A percentile compares a stretch with the other conserved stretches of the same genome.
Evolutionary conservation across 2,329 filamentous ascomycete genomes (phyloP).

Genomic region (Pezicula rhizophila): DNA sequence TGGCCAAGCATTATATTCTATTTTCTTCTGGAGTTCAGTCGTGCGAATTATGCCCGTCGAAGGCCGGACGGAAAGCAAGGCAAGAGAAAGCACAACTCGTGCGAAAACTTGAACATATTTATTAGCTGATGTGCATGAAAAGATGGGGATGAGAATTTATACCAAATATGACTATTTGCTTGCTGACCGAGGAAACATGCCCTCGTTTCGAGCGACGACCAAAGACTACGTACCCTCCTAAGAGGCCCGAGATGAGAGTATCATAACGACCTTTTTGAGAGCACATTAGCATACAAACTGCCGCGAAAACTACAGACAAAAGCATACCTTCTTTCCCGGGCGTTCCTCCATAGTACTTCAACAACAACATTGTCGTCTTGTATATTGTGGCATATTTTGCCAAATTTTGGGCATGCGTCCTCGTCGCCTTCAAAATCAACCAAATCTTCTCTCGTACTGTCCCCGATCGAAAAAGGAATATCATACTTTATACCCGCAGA

Average conservation of each 20-base stretch:
- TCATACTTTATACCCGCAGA: slow-evolving; percentile 58
- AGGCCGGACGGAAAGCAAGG: slow-evolving; percentile 72
- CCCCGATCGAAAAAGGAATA: slow-evolving; percentile 90
- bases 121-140: not conserved
- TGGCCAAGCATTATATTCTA: slow-evolving; percentile 77
- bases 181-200: slow-evolving; percentile 73
- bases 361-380: slow-evolving; percentile 71
- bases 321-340: slow-evolving; percentile 52
- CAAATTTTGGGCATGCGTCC: slow-evolving; percentile 85
- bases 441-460: slow-evolving; percentile 70
- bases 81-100: slow-evolving; percentile 77
- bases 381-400: slow-evolving; percentile 88
- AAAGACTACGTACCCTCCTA: slow-evolving; percentile 92
- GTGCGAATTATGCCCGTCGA: slow-evolving; percentile 43
- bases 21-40: slow-evolving; percentile 35
- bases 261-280: slow-evolving; percentile 60
- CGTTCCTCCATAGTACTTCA: slow-evolving; percentile 56
- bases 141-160: slow-evolving; percentile 1
- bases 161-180: slow-evolving; percentile 93
- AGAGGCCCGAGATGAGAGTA: slow-evolving; percentile 75
- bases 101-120: slow-evolving; percentile 61
- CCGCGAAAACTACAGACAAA: not conserved
- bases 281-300: not conserved
- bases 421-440: slow-evolving; percentile 79
- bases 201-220: slow-evolving; percentile 61